Percentiles rank a stretch among this genome's conserved stretches.
Conservation (phyloP, 768 basidiomycete species). For the Termitomyces sp. region DNA sequence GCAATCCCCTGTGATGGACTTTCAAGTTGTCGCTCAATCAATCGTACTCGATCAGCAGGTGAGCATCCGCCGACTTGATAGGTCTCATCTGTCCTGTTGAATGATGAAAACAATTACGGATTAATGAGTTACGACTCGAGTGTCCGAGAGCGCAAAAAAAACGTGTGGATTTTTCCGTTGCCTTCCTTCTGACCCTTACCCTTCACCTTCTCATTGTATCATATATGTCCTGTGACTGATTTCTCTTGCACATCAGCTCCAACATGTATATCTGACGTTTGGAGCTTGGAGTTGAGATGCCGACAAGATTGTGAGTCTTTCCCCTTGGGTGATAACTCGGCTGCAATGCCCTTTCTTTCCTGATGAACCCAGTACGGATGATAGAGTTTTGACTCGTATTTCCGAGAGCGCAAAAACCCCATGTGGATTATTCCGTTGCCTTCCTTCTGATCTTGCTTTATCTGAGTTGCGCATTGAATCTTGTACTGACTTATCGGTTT, state of each 20-base stretch:
- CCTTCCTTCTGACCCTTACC: conserved; percentile 38
- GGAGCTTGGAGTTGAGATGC: neutral
- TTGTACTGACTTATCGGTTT: neutral
- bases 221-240: conserved; percentile 2
- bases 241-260: neutral
- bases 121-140: conserved; percentile 15
- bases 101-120: conserved; percentile 13
- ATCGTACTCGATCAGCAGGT: no score
- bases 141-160: conserved; percentile 19
- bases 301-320: conserved; percentile 1
- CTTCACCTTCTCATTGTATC: neutral
- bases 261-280: neutral
- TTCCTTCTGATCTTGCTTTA: conserved; percentile 43
- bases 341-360: neutral
- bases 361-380: conserved; percentile 18
- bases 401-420: conserved; percentile 22
- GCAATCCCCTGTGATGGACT: conserved; percentile 4
- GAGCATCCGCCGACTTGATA: neutral
- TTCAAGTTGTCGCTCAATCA: no score
- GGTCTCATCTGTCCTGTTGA: neutral
- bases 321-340: neutral
- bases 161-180: conserved; percentile 52
- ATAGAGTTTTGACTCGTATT: conserved; percentile 15
- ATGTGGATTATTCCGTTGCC: conserved; percentile 57
- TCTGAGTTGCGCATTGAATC: neutral